phyloP scores from a whole-genome alignment of 768 basidiomycete genomes.

The Stropharia rugosoannulata region DNA sequence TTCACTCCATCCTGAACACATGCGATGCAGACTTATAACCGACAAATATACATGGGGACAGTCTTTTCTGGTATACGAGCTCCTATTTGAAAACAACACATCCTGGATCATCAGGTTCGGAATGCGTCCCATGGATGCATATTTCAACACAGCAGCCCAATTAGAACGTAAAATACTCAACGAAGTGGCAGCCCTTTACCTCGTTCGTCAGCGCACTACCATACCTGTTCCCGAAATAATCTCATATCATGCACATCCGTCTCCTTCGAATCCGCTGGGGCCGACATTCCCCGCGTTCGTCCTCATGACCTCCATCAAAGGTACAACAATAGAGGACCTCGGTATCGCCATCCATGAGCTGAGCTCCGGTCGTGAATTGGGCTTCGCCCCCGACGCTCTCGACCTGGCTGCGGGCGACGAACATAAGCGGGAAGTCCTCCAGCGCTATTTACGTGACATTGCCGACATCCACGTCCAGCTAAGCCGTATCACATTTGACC shows the following conservation, averaged over 20 bases:
- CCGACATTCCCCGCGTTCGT: constrained; percentile 39
- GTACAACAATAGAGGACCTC: constrained; percentile 40
- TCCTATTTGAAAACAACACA: constrained; percentile 28
- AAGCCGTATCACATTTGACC: constrained; percentile 37
- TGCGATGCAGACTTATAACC: constrained; percentile 28
- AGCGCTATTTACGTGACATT: constrained; percentile 38
- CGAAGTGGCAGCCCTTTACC: constrained; percentile 40
- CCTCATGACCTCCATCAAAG: constrained; percentile 38
- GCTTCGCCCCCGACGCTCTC: constrained; percentile 17
- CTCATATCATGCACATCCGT: constrained; percentile 33
- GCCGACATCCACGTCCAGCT: constrained; percentile 41
- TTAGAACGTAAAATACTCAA: constrained; percentile 43
- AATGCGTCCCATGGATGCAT: constrained; percentile 38
- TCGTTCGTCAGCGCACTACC: constrained; percentile 38
- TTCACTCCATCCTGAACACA: constrained; percentile 29
- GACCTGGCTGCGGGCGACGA: constrained; percentile 34
- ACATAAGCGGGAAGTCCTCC: constrained; percentile 32
- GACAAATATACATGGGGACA: constrained; percentile 41
- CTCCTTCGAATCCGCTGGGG: constrained; percentile 35
- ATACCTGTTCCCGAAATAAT: constrained; percentile 40
- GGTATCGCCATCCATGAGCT: constrained; percentile 36
- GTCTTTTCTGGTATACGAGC: constrained; percentile 38
- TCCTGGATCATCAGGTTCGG: constrained; percentile 44
- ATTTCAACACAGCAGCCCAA: constrained; percentile 41
- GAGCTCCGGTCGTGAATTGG: constrained; percentile 17